Evolutionary conservation across 2,329 filamentous ascomycete species (phyloP), one percentile per base, ranked within the genome.

Genomic region (Neonectria magnoliae): DNA sequence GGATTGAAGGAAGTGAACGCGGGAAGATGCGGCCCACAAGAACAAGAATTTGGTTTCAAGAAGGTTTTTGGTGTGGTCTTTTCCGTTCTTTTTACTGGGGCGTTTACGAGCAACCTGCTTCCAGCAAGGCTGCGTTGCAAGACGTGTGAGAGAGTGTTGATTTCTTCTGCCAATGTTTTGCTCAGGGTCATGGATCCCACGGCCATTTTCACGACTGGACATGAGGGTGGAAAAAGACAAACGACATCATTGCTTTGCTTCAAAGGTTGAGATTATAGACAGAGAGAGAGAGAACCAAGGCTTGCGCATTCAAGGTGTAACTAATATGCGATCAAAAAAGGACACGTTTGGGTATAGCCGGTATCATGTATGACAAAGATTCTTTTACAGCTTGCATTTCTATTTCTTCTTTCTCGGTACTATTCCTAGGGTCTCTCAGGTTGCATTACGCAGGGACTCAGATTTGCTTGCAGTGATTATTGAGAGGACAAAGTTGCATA

Each of bases 251-350:
- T 71, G 71, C 68, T 73, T 74, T 73, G 70, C 68, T 75, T 75
- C 65, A 74, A 69, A 67, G 74, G 68, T 68, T 74, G 76, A 77
- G 71, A 76, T 65, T 71, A 79, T 77, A 79, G 76, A 79, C 73
- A 77, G 72, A 79, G 69, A 76, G 73, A 79, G 69, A 76, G 69
- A 76, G 54, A 55, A 52, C 57, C 65, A 60, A 69, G 68, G 65
- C 52, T 69, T 69, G 70, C 68, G 70, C 73, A 77, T 75, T 70
- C 71, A 75, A 65, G 72, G 70, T 79, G 77, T 78, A 78, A 74
- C 71, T 78, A 78, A 78, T 79, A 77, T 72, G 74, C 72, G 70
- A 76, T 66, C 64, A 76, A 77, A 78, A 76, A 69, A 70, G 73
- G 67, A 66, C 68, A 69, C 68, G 72, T 69, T 76, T 77, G 75